phyloP scores from a whole-genome alignment of 2,329 filamentous ascomycete species.

The Dothistroma pini region DNA sequence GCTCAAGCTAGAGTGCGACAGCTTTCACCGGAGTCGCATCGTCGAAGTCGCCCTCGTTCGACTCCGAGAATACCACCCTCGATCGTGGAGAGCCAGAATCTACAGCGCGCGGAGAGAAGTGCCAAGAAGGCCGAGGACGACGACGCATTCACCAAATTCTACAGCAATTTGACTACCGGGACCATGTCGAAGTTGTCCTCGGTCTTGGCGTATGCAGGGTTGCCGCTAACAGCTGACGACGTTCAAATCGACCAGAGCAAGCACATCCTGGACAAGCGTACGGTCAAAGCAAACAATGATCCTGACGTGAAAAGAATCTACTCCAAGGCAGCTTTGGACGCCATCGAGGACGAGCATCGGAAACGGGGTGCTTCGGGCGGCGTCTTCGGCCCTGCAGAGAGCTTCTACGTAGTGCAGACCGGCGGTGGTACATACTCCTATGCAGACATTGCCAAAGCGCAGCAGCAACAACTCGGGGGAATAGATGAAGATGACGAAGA shows the following conservation, averaged over 20 bases:
- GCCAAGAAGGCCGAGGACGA: constrained; percentile 30
- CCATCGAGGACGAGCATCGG: constrained; percentile 62
- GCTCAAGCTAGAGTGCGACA: constrained; percentile 31
- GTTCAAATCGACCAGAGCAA: constrained; percentile 25
- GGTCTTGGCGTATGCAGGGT: constrained; percentile 85
- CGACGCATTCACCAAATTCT: constrained; percentile 85
- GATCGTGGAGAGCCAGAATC: constrained; percentile 30
- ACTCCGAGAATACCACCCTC: constrained; percentile 29
- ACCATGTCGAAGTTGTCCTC: constrained; percentile 86
- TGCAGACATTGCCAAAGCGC: constrained; percentile 65
- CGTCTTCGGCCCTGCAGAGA: constrained; percentile 54
- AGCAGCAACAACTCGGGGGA: constrained; percentile 38
- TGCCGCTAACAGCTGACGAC: constrained; percentile 59
- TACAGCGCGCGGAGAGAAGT: constrained; percentile 12
- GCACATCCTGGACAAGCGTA: constrained; percentile 31
- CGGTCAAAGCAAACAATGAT: constrained; percentile 32
- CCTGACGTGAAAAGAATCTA: constrained; percentile 81
- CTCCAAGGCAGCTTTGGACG: constrained; percentile 77
- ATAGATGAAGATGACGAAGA: constrained; percentile 61
- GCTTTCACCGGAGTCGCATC: constrained; percentile 31
- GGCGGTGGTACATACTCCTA: constrained; percentile 91
- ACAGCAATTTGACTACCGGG: constrained; percentile 76
- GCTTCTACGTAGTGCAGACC: constrained; percentile 92
- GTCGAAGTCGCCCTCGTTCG: constrained; percentile 17
- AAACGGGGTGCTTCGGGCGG: constrained; percentile 50